A percentile compares a stretch with the other conserved stretches of the same genome.
These are phyloP conservation scores for Typha latifolia DNA, from an alignment of 176 grass and related monocot species.

Conservation along the genomic window DNA sequence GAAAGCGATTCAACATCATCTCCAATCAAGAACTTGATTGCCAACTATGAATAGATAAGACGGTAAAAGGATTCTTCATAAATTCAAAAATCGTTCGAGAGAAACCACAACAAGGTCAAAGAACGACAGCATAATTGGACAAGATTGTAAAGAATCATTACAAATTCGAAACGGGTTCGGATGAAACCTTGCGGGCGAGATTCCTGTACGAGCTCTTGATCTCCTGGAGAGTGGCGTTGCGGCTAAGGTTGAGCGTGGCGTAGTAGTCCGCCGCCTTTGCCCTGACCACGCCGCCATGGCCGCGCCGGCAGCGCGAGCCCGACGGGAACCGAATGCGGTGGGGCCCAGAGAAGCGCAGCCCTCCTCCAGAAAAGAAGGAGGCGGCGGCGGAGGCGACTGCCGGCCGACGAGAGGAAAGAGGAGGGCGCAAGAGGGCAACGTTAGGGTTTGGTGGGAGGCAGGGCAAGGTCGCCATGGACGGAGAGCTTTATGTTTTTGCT, in stretches of 20 bases:
- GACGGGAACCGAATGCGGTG: constrained; percentile 11
- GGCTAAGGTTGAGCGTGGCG: constrained; percentile 61
- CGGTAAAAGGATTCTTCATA: too few species aligned
- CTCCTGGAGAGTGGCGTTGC: constrained; percentile 62
- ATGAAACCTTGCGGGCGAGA: constrained; percentile 62
- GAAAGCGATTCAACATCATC: too few species aligned
- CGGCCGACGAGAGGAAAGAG: not conserved
- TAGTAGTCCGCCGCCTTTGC: constrained; percentile 37
- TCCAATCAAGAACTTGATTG: too few species aligned
- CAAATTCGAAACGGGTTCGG: not conserved
- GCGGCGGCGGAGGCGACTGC: constrained; percentile 12
- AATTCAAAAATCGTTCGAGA: too few species aligned
- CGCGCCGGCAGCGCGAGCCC: constrained; percentile 6
- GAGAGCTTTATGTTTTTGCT: not conserved
- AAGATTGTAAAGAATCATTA: too few species aligned
- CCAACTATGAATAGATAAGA: too few species aligned
- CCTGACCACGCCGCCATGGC: constrained; percentile 3
- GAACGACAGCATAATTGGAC: too few species aligned
- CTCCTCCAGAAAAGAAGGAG: constrained; percentile 3
- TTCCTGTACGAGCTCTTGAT: constrained; percentile 73
- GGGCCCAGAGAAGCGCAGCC: constrained; percentile 8
- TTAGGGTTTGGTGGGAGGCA: constrained; percentile 17
- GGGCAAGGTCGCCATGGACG: constrained; percentile 24
- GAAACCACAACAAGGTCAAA: too few species aligned
- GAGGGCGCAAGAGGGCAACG: not conserved